Evolutionary conservation across 768 basidiomycete genomes (phyloP).

Genomic region (Leccinum longicurvipes): DNA sequence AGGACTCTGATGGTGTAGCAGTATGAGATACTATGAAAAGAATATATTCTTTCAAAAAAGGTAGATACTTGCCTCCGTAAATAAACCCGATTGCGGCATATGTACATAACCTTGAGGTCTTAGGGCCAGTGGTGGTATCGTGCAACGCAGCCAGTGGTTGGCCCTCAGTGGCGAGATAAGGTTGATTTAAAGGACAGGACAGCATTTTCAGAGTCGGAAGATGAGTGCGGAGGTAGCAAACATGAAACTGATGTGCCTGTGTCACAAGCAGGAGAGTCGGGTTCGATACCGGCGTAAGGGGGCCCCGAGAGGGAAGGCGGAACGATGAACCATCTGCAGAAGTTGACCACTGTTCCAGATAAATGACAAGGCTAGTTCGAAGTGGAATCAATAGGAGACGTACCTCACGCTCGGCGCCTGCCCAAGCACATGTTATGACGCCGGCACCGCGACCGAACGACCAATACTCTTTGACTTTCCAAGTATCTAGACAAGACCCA

Average conservation of each 20-base stretch:
- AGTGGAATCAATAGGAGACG: not conserved
- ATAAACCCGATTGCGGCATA: constrained; percentile 57
- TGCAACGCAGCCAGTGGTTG: constrained; percentile 30
- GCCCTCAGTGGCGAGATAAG: constrained; percentile 36
- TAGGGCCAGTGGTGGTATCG: constrained; percentile 32
- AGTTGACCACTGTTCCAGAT: constrained; percentile 50
- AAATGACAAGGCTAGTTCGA: not conserved
- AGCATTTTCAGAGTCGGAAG: constrained; percentile 42
- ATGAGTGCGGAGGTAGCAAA: constrained; percentile 53
- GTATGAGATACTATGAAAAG: not conserved
- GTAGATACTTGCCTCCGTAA: constrained; percentile 47
- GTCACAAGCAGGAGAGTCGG: constrained; percentile 64
- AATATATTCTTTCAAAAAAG: not conserved
- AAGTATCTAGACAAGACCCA: constrained; percentile 56
- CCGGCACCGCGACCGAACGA: constrained; percentile 47
- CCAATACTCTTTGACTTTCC: constrained; percentile 60
- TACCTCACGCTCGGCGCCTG: constrained; percentile 59
- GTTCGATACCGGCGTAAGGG: constrained; percentile 47
- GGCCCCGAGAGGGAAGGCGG: constrained; percentile 61
- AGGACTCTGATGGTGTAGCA: constrained; percentile 39
- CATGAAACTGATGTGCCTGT: constrained; percentile 53
- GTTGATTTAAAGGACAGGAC: constrained; percentile 46
- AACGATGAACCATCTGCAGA: constrained; percentile 41
- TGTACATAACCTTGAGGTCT: constrained; percentile 46
- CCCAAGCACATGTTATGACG: constrained; percentile 62